Conservation (phyloP, 805 yeast species). For the Vanderwaltozyma polyspora region DNA sequence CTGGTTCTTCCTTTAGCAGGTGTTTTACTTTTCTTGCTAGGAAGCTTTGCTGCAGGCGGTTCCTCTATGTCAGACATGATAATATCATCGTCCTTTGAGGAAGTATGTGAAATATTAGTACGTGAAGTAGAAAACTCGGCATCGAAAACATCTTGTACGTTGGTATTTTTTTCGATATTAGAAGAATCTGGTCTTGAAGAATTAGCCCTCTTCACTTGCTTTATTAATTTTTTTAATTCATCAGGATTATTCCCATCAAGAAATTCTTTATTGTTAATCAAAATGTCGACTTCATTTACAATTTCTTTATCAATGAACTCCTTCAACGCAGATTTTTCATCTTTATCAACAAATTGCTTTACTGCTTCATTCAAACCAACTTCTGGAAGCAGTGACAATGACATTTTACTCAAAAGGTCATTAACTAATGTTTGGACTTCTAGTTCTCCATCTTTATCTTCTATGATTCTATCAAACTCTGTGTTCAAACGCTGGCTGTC, state of each 20-base stretch:
- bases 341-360: conserved; percentile 63
- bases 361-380: conserved; percentile 65
- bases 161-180: background rate
- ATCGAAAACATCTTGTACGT: conserved; percentile 1
- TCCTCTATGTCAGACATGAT: conserved; percentile 1
- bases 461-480: conserved; percentile 6
- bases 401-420: conserved; percentile 49
- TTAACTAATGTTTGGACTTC: conserved; percentile 55
- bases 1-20: background rate
- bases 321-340: conserved; percentile 62
- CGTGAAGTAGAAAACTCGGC: conserved; percentile 1
- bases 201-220: conserved; percentile 31
- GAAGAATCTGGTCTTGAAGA: conserved; percentile 4
- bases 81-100: conserved; percentile 6
- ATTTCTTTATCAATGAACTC: conserved; percentile 51
- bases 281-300: conserved; percentile 37
- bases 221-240: conserved; percentile 36
- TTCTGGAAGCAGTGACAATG: conserved; percentile 62
- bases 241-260: conserved; percentile 30
- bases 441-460: conserved; percentile 30
- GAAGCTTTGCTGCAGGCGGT: background rate
- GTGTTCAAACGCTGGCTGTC: conserved; percentile 4
- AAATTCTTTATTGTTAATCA: conserved; percentile 33
- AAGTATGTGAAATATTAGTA: background rate
- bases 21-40: background rate